These are phyloP conservation scores for Meyerozyma sp. DNA, from an alignment of 1,139 yeast genomes.

Conservation along the genomic window DNA sequence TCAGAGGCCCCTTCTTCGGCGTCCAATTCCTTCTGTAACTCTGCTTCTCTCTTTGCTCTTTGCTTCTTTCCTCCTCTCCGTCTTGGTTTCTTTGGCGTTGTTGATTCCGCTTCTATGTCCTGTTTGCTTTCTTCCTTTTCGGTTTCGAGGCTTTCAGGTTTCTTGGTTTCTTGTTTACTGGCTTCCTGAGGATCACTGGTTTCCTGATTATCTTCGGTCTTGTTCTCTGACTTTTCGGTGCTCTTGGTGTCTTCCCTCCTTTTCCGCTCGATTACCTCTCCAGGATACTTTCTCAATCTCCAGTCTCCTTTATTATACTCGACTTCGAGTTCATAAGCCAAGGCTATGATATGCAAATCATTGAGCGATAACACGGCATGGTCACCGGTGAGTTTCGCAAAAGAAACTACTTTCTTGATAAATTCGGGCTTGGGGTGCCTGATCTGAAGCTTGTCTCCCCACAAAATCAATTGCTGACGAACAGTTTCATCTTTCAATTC, in stretches of 20 bases:
- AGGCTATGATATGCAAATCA: slow-evolving; percentile 88
- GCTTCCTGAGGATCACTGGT: slow-evolving; percentile 6
- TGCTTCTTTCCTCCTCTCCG: slow-evolving; percentile 65
- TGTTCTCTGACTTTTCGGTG: too few relatives aligned
- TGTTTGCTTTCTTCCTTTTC: slow-evolving; percentile 1
- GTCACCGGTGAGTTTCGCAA: slow-evolving; percentile 90
- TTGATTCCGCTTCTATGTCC: too few relatives aligned
- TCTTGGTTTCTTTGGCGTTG: slow-evolving; percentile 34
- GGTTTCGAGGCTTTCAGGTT: slow-evolving; percentile 1
- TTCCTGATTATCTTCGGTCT: slow-evolving; percentile 3
- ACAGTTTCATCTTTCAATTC: slow-evolving; percentile 88
- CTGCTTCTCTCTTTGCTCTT: slow-evolving; percentile 49
- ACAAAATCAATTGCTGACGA: slow-evolving; percentile 66
- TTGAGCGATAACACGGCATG: slow-evolving; percentile 79
- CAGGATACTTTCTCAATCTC: slow-evolving; percentile 69
- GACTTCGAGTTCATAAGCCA: slow-evolving; percentile 80
- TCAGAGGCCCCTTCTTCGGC: too few relatives aligned
- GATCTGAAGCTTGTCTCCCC: slow-evolving; percentile 63
- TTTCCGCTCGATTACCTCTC: slow-evolving; percentile 39
- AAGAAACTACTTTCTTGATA: slow-evolving; percentile 61
- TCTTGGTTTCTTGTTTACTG: slow-evolving; percentile 8
- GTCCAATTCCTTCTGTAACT: slow-evolving; percentile 20
- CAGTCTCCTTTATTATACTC: slow-evolving; percentile 65
- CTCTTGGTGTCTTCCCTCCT: background rate
- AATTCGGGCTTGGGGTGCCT: slow-evolving; percentile 72